These are phyloP conservation scores for Apiospora marii DNA, from an alignment of 2,329 filamentous ascomycete species.

Conservation along the genomic window DNA sequence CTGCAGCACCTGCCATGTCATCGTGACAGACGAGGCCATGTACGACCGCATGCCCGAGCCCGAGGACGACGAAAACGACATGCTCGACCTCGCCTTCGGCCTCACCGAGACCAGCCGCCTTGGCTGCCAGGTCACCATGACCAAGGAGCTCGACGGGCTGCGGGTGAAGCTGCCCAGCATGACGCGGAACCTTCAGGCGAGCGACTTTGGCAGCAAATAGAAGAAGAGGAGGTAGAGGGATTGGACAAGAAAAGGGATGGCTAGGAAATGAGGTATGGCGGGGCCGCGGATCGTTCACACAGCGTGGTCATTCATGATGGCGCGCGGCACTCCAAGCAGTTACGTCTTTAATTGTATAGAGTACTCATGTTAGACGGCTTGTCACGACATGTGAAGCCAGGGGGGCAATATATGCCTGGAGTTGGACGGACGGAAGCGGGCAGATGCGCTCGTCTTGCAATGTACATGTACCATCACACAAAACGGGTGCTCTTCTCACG, in stretches of 20 bases:
- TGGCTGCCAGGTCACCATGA: conserved; percentile 93
- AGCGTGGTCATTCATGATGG: background rate
- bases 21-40: conserved; percentile 75
- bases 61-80: conserved; percentile 85
- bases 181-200: conserved; percentile 95
- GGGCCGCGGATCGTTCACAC: background rate
- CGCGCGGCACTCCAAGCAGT: background rate
- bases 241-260: background rate
- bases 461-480: conserved; percentile 9
- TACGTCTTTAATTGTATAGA: conserved; percentile 7
- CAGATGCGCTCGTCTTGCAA: background rate
- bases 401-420: conserved; percentile 11
- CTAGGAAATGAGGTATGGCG: background rate
- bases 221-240: background rate
- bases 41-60: conserved; percentile 83
- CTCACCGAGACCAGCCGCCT: conserved; percentile 84
- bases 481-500: background rate
- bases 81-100: conserved; percentile 90
- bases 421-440: background rate
- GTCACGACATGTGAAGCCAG: background rate
- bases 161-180: conserved; percentile 87
- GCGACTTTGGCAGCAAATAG: conserved; percentile 71
- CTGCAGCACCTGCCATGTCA: conserved; percentile 92
- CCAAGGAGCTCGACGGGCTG: conserved; percentile 85
- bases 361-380: conserved; percentile 13